These are phyloP conservation scores for Sequoiadendron giganteum DNA, from an alignment of 75 land plant species.

Conservation along the genomic window DNA sequence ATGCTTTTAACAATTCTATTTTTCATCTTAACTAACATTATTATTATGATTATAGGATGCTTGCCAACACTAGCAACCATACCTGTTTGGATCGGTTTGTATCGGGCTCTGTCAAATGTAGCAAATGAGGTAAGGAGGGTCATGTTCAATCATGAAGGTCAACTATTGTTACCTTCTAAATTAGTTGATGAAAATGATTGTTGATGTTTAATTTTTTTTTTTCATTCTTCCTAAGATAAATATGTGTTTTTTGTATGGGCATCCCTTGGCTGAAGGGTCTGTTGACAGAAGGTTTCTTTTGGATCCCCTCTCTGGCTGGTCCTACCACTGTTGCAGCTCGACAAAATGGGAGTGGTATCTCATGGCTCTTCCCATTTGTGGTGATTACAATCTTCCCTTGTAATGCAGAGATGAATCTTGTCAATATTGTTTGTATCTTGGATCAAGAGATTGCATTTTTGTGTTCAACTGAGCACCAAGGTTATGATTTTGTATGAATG, in stretches of 20 bases:
- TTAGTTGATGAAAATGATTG: neutral
- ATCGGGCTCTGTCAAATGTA: conserved; percentile 59
- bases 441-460: neutral
- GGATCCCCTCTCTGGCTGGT: conserved; percentile 64
- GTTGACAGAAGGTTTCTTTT: conserved; percentile 57
- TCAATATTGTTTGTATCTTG: neutral
- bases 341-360: conserved; percentile 47
- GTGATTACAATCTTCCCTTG: conserved; percentile 22
- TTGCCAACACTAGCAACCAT: conserved; percentile 55
- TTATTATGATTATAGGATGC: conserved; percentile 35
- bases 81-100: conserved; percentile 61
- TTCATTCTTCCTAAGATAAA: neutral
- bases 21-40: neutral
- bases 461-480: neutral
- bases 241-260: neutral
- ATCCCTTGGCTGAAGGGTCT: conserved; percentile 30
- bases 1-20: neutral
- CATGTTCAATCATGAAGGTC: neutral
- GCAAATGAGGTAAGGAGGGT: conserved; percentile 41
- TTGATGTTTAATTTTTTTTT: too few species aligned
- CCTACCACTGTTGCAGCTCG: conserved; percentile 53
- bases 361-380: conserved; percentile 63
- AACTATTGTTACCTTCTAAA: neutral
- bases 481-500: neutral
- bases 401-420: conserved; percentile 4